These are phyloP conservation scores for Annona squamosa DNA, from an alignment of 164 flowering plant species.

Conservation along the genomic window DNA sequence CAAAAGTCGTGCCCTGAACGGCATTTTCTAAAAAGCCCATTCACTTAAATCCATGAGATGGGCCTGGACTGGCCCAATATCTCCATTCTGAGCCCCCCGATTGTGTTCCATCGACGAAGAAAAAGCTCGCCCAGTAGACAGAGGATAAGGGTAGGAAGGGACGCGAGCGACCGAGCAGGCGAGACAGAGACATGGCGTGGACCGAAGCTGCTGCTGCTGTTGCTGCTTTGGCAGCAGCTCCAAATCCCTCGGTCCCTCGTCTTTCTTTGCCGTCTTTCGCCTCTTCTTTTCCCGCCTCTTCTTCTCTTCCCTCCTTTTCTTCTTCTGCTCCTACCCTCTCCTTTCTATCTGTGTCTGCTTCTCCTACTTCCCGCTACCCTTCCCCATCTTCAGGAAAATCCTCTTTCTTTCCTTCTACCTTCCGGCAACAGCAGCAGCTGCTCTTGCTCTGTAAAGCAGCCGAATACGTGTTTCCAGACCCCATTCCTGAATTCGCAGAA, in stretches of 20 bases:
- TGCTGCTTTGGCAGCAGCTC: not conserved
- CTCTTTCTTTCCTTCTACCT: not conserved
- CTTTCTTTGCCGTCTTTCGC: not conserved
- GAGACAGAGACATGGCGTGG: not conserved
- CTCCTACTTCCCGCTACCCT: not conserved
- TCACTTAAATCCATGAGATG: no score
- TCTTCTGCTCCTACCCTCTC: not conserved
- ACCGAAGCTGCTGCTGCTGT: not conserved
- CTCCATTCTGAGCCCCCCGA: no score
- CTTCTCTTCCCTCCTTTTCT: not conserved
- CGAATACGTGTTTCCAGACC: conserved; percentile 88
- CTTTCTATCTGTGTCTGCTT: not conserved
- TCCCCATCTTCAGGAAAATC: not conserved
- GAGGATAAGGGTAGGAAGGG: no score
- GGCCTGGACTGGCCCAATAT: no score
- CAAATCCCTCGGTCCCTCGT: not conserved
- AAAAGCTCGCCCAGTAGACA: no score
- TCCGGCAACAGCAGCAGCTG: conserved; percentile 7
- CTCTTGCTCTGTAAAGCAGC: conserved; percentile 46
- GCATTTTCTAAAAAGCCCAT: no score
- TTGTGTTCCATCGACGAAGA: no score
- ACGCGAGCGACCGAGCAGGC: not conserved
- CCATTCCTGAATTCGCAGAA: conserved; percentile 88
- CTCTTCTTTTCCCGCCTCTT: not conserved
- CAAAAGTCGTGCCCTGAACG: no score